Base-by-base conservation (phyloP, 202 grass and related monocot genomes). In the Carex arenaria region DNA sequence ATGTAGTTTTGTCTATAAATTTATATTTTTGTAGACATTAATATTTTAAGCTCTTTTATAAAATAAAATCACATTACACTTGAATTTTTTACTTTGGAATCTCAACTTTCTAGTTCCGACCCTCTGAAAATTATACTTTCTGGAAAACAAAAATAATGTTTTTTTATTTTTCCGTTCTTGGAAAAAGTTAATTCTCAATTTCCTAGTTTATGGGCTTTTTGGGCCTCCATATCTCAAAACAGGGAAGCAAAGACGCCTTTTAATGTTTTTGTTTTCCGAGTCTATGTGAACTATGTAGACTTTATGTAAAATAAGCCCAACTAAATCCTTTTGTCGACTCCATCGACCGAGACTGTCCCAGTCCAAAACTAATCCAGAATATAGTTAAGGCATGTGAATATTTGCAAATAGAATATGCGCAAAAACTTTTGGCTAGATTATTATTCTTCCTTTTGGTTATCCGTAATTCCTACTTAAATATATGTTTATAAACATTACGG, bases 381-480 rank as follows among this genome's bases (percentile, higher is more conserved):
- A 60, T 89, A n/a, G 90, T 83, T 14, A 66, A 67, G 3, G 95
- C 88, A 22, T 93, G 92, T 64, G 81, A 92, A n/a, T n/a, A n/a
- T n/a, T n/a, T n/a, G n/a, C n/a, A n/a, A n/a, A n/a, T n/a, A n/a
- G 26, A 26, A 26, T 26, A 26, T 26, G 26, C 26, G 26, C 26
- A 26, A 26, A 26, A 26, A 26, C 26, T 26, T 26, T 26, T 26
- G 26, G 26, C 26, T 1, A 26, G 26, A 26, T 26, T 26, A 36
- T 83, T 88, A 87, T 86, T 18, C 1, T 61, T 38, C 4, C 71
- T 98, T 94, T 87, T 97, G 95, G 95, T 97, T 89, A 30, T 23
- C 11, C 7, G 7, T 78, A 14, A 17, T 31, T 45, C 59, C 49
- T 51, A 22, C 10, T 31, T 30, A 31, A 66, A 66, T 4, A 30